phyloP scores from a whole-genome alignment of 805 yeast species.

The Ogataea corticis region DNA sequence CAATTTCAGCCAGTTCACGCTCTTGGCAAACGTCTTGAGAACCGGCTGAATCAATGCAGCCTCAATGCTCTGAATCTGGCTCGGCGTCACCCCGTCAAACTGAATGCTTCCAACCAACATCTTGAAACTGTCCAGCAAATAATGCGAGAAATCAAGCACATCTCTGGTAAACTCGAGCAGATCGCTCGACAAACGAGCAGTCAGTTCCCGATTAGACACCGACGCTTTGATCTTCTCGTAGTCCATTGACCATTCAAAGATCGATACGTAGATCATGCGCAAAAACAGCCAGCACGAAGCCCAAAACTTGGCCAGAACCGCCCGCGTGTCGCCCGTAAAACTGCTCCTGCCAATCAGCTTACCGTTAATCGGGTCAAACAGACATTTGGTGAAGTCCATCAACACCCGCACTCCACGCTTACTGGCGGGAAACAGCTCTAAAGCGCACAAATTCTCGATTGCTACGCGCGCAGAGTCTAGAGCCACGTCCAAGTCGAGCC shows the following conservation, averaged over 20 bases:
- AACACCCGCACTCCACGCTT: conserved; percentile 64
- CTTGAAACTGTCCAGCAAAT: conserved; percentile 64
- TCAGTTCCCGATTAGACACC: conserved; percentile 17
- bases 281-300: conserved; percentile 68
- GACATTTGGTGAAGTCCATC: conserved; percentile 67
- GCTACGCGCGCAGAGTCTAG: conserved; percentile 44
- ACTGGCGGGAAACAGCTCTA: conserved; percentile 25
- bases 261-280: conserved; percentile 63
- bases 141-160: conserved; percentile 73
- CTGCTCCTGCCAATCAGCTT: conserved; percentile 32
- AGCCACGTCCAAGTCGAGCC: conserved; percentile 43
- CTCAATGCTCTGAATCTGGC: conserved; percentile 23
- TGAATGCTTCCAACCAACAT: conserved; percentile 38
- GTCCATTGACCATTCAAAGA: conserved; percentile 69
- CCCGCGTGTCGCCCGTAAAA: conserved; percentile 16
- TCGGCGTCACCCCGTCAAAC: conserved; percentile 20
- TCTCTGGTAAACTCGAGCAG: conserved; percentile 77
- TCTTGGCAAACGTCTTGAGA: conserved; percentile 61
- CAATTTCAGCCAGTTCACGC: conserved; percentile 78
- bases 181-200: conserved; percentile 26
- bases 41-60: conserved; percentile 48
- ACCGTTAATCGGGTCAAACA: conserved; percentile 70
- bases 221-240: conserved; percentile 30
- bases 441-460: conserved; percentile 12
- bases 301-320: conserved; percentile 57